Conservation (phyloP, 805 yeast genomes). For the Candida dajiaensis region DNA sequence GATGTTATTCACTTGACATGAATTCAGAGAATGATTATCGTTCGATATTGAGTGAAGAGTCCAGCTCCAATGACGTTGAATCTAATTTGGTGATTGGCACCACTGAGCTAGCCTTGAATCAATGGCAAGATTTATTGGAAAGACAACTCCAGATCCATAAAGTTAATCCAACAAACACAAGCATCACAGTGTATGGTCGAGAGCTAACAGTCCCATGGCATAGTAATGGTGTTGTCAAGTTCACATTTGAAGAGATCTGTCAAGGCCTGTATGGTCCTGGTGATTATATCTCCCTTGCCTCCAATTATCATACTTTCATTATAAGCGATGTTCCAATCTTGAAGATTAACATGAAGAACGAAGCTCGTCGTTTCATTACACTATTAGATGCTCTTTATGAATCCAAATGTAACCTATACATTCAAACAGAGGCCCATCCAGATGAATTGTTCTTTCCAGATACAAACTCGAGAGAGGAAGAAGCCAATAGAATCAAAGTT, state of each 20-base stretch:
- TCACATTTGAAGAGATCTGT: conserved; percentile 51
- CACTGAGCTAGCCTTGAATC: background rate
- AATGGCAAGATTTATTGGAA: conserved; percentile 33
- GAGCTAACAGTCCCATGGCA: conserved; percentile 40
- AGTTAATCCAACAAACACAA: conserved; percentile 11
- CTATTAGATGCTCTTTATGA: conserved; percentile 67
- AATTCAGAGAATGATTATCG: conserved; percentile 53
- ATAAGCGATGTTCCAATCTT: conserved; percentile 57
- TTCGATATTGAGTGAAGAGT: conserved; percentile 16
- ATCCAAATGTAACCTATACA: conserved; percentile 51
- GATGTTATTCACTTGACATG: conserved; percentile 64
- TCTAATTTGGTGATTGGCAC: conserved; percentile 37
- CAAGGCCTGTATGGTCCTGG: conserved; percentile 55
- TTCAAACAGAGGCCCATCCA: conserved; percentile 44
- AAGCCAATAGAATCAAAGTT: conserved; percentile 35
- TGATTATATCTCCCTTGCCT: conserved; percentile 64
- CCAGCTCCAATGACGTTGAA: conserved; percentile 4
- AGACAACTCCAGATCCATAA: conserved; percentile 7
- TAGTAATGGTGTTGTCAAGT: conserved; percentile 35
- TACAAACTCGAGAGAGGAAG: conserved; percentile 19
- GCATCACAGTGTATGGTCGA: conserved; percentile 53
- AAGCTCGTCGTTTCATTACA: conserved; percentile 63
- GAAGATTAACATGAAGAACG: conserved; percentile 52
- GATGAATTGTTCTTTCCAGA: conserved; percentile 63
- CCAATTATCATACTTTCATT: conserved; percentile 50